These are phyloP conservation scores for Cornus suecica DNA, from an alignment of 148 eudicot genomes.

Conservation along the genomic window DNA sequence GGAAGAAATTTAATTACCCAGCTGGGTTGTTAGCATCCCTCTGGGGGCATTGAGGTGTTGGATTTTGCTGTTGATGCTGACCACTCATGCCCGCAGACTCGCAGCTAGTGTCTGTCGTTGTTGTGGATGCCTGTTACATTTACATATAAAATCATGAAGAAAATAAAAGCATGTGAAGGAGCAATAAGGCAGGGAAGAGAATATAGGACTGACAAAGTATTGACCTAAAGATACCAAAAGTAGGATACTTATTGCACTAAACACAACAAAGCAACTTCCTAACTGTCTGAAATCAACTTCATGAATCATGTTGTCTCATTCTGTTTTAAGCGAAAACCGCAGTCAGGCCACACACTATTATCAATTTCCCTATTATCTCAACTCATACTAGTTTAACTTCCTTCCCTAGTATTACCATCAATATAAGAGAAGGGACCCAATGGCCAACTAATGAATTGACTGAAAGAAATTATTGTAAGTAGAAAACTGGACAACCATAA, in stretches of 20 bases:
- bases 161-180: neutral
- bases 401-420: no score
- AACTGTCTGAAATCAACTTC: no score
- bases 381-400: no score
- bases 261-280: no score
- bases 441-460: no score
- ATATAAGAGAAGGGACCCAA: no score
- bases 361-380: no score
- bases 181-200: neutral
- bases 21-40: conserved; percentile 65
- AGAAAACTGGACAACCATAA: no score
- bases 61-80: conserved; percentile 57
- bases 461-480: no score
- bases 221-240: neutral
- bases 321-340: no score
- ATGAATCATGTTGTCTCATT: no score
- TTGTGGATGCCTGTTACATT: conserved; percentile 34
- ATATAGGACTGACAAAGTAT: neutral
- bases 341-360: no score
- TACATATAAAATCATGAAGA: neutral
- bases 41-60: conserved; percentile 44
- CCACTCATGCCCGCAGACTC: conserved; percentile 56
- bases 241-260: neutral
- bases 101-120: conserved; percentile 55
- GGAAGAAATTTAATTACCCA: conserved; percentile 26